Evolutionary conservation across 176 grass and related monocot species (phyloP), one percentile per base, ranked within the genome.

Genomic region (Oryza longistaminata): DNA sequence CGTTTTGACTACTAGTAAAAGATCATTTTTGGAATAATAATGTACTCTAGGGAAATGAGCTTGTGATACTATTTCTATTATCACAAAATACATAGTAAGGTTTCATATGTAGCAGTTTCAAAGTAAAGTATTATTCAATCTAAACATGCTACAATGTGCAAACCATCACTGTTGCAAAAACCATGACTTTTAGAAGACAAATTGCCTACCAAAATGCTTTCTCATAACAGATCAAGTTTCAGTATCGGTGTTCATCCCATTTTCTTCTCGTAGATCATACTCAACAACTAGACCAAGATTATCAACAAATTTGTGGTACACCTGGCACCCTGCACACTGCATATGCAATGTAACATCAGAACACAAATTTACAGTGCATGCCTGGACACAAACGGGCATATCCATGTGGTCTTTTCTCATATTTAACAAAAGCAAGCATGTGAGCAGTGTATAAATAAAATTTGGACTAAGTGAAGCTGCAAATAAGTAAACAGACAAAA

Each of bases 251-350:
- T 76, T 77, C 79, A 76, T 25, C 15, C 44, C 43, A 44, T 83
- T 74, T 85, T 94, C 86, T 78, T 92, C 90, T 3, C 86, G 83
- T 22, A 98, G 74, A 76, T 98, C 91, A 33, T 95, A 98, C 81
- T 98, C 93, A 81, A 95, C 93, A 81, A 98, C 78, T 74, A 96
- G 88, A 67, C 96, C 96, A 84, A 99, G 96, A 75, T 96, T 99
- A 76, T 99, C 93, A 31, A 96, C 91, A 86, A 99, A 96, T 73
- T 96, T 96, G 86, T 99, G 93, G 87, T 94, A 99, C 60, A 96
- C 90, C 60, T 90, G 86, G 72, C 93, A 99, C 17, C 96, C 96
- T 85, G 84, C 88, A 45, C 96, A 99, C 93, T 98, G 89, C 58
- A 49, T 22, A 33, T 76, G 40, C 9, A 76, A 24, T 55, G 39